phyloP scores from a whole-genome alignment of 768 basidiomycete species.

The Tulasnella sp. region DNA sequence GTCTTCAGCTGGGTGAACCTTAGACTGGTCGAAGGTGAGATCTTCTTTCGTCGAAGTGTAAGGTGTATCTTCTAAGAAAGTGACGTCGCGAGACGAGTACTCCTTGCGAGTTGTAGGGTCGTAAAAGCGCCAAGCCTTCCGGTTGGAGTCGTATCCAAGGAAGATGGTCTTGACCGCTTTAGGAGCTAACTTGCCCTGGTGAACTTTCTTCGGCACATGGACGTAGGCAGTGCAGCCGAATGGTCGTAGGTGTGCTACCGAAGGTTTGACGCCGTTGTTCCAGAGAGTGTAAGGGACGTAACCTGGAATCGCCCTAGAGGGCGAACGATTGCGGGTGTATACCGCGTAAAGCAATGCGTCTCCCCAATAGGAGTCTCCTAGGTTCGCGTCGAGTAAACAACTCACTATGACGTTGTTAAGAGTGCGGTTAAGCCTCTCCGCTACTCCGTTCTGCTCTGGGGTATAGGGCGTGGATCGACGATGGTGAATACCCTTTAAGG shows the following conservation, averaged over 20 bases:
- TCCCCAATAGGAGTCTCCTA: not conserved
- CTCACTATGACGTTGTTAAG: not conserved
- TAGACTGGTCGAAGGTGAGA: too few relatives aligned
- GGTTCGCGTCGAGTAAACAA: not conserved
- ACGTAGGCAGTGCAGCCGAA: conserved; percentile 9
- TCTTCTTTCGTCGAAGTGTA: too few relatives aligned
- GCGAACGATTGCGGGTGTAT: not conserved
- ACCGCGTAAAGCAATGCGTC: conserved; percentile 1
- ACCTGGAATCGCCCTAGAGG: not conserved
- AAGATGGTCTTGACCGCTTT: too few relatives aligned
- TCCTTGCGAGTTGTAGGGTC: too few relatives aligned
- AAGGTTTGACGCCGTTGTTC: not conserved
- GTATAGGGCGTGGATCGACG: not conserved
- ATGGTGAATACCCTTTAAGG: not conserved
- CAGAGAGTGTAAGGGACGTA: not conserved
- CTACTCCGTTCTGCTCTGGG: conserved; percentile 13
- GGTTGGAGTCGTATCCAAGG: too few relatives aligned
- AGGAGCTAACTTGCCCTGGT: too few relatives aligned
- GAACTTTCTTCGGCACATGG: not conserved
- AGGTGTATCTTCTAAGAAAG: too few relatives aligned
- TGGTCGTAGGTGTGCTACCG: not conserved
- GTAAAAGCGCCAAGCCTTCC: too few relatives aligned
- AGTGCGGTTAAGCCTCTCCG: not conserved
- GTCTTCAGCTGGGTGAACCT: too few relatives aligned
- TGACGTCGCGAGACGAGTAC: too few relatives aligned